Conservation (phyloP, 768 basidiomycete species). For the Mycena galopus region DNA sequence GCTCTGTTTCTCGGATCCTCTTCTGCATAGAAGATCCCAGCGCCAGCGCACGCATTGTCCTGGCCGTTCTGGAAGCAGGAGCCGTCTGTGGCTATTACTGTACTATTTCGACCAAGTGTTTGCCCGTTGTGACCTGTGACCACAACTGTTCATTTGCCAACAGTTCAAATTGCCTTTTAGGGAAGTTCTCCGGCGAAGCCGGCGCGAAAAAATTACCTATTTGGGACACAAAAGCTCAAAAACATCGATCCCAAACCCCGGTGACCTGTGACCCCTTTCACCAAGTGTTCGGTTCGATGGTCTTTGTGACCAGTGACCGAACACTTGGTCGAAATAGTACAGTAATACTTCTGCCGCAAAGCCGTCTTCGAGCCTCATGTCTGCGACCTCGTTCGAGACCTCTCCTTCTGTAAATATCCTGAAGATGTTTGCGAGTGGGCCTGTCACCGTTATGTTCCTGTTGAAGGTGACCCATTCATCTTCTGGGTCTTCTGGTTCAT, state of each 20-base stretch:
- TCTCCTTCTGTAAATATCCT: conserved; percentile 28
- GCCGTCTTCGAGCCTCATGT: background rate
- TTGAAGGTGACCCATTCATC: conserved; percentile 10
- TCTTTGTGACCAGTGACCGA: no score
- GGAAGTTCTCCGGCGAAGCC: no score
- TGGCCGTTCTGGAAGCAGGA: conserved; percentile 40
- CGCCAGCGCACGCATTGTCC: conserved; percentile 35
- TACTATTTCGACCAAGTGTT: no score
- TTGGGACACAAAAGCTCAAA: no score
- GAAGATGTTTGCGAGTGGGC: conserved; percentile 12
- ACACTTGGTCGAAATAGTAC: no score
- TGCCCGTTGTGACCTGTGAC: no score
- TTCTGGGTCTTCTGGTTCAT: background rate
- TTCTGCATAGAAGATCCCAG: conserved; percentile 36
- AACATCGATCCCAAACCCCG: no score
- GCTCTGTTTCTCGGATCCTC: conserved; percentile 30
- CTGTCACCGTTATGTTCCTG: background rate
- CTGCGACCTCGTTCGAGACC: background rate
- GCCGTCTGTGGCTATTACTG: conserved; percentile 39
- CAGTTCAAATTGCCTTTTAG: no score
- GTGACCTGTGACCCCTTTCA: no score
- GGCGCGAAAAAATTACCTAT: no score
- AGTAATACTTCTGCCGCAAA: background rate
- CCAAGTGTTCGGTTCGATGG: no score
- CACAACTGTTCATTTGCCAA: no score